Base-by-base conservation (phyloP, 495 filamentous ascomycete species). In the Trichoderma asperelloides region DNA sequence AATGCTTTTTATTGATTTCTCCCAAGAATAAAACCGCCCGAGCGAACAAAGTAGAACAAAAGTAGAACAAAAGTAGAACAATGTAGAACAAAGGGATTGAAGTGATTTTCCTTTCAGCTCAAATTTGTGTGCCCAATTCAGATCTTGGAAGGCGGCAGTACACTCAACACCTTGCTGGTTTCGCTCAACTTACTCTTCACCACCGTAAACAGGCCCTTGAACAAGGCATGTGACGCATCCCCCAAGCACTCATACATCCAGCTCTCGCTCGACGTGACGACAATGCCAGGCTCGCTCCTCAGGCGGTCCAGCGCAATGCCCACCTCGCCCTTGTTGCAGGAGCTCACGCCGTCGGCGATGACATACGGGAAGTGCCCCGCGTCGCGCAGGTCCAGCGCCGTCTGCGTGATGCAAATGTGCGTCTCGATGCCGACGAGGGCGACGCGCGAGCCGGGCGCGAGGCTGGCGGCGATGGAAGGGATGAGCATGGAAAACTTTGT, bases 371-470 rank as follows among this genome's bases (percentile, higher is more conserved):
- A 78, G 76, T 97, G 91, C 0, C 91, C 92, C 1, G 84, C 82
- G 60, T 74, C 77, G 5, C 96, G 74, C 28, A 96, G 74, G 77
- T 97, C 95, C 2, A 98, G 81, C 37, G 90, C 86, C 27, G 94
- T 97, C 80, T 97, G 94, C 68, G 91, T 91, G 3, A 98, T 87
- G 78, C 95, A 98, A 73, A 98, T 94, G 75, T 98, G 95, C 28
- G 85, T 84, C 77, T 98, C 95, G 72, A 98, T 96, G 12, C 95
- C 95, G 7, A 96, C 88, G 65, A 94, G 81, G 13, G 82, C 87
- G 25, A 91, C 76, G 37, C 80, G 75, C 47, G 63, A 39, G 68
- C 30, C 23, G 2, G 75, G 63, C 5, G 75, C 72, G 18, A 87
- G 76, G 23, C 84, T 79, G 0, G 79, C 77, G 0, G 81, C 74